A percentile compares a stretch with the other conserved stretches of the same genome.
These are phyloP conservation scores for Amauroascus verrucosus DNA, from an alignment of 2,329 filamentous ascomycete species.

Conservation along the genomic window DNA sequence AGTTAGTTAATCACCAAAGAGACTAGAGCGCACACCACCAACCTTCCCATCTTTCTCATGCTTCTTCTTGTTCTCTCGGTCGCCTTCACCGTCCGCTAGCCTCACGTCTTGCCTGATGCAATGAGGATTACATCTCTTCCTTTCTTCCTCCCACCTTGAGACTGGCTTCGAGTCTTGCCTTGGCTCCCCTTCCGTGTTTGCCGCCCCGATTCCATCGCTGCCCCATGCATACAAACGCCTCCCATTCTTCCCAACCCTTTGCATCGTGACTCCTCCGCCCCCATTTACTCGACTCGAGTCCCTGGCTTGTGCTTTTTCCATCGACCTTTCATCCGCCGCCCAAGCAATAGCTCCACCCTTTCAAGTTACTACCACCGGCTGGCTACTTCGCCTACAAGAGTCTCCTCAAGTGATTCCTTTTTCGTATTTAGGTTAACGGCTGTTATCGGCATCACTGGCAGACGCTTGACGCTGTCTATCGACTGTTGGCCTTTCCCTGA, in stretches of 20 bases:
- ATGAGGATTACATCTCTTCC: slow-evolving; percentile 2
- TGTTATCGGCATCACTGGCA: background rate
- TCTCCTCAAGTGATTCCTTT: background rate
- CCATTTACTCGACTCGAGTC: background rate
- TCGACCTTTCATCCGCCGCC: background rate
- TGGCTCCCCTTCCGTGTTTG: background rate
- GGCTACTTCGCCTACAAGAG: background rate
- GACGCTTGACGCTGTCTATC: slow-evolving; percentile 1
- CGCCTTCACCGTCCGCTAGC: background rate
- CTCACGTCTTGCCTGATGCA: background rate
- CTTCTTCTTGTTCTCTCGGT: slow-evolving; percentile 1
- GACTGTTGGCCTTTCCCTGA: slow-evolving; percentile 5
- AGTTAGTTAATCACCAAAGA: background rate
- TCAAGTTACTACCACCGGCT: background rate
- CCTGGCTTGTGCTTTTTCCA: background rate
- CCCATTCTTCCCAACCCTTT: background rate
- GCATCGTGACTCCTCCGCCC: background rate
- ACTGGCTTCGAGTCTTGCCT: background rate
- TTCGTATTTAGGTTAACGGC: background rate
- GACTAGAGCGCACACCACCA: slow-evolving; percentile 9
- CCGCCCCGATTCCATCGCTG: background rate
- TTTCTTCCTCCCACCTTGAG: slow-evolving; percentile 4
- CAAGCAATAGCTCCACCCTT: background rate
- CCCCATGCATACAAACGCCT: slow-evolving; percentile 2
- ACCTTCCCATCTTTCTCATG: background rate